Evolutionary conservation across 2,329 filamentous ascomycete genomes (phyloP), one percentile per base, ranked within the genome.

Genomic region (Ceratocystiopsis minuta): DNA sequence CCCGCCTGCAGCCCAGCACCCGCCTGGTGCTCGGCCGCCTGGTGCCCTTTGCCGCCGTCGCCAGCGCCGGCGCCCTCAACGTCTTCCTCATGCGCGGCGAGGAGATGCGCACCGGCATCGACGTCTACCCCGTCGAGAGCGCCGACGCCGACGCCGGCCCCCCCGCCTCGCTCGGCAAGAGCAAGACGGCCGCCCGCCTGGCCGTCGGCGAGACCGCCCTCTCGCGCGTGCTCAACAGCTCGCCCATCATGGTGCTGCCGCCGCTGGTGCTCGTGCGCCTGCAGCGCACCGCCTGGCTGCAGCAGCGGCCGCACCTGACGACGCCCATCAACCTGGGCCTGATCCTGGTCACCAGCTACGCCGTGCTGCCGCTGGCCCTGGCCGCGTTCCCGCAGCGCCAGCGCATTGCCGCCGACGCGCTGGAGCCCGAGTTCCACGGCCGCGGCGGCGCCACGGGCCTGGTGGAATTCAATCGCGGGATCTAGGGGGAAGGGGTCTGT

Each of bases 41-140:
- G 10, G 87, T 96, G 7, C 90, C 90, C 20, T 98, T 98, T 56
- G 90, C 88, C 1, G 90, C 90, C 13, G 90, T 98, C 12, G 88
- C 88, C 28, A 82, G 77, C 45, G 90, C 90, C 4, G 87, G 86
- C 54, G 85, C 78, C 1, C 69, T 98, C 48, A 98, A 98, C 60
- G 90, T 95, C 20, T 92, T 95, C 62, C 72, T 98, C 43, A 98
- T 98, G 90, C 84, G 90, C 45, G 80, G 85, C 48, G 88, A 95
- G 60, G 90, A 98, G 64, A 96, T 98, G 53, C 73, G 82, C 54
- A 75, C 74, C 46, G 90, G 90, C 41, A 98, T 98, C 54, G 84
- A 96, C 59, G 76, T 98, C 34, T 95, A 80, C 60, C 86, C 87
- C 1, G 78, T 85, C 7, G 70, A 16, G 15, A 17, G 32, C 15